Conservation (phyloP, 2,329 filamentous ascomycete genomes). For the Ustilaginoidea virens region DNA sequence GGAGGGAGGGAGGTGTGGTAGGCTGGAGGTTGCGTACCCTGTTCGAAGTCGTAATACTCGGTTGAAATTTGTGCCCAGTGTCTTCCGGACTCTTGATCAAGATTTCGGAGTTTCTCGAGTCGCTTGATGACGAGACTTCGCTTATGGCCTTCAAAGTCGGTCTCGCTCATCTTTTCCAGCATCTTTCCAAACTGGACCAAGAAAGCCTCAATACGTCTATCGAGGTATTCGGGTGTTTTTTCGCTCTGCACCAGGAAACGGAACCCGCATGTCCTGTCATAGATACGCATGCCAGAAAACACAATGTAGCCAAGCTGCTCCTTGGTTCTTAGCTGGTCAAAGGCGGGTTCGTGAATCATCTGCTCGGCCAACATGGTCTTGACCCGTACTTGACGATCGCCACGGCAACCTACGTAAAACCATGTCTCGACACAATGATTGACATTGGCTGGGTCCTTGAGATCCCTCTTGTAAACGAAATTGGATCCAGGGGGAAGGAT, state of each 20-base stretch:
- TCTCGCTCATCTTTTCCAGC: conserved; percentile 60
- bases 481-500: conserved; percentile 68
- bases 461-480: conserved; percentile 63
- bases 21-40: conserved; percentile 59
- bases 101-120: conserved; percentile 82
- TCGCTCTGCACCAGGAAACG: conserved; percentile 91
- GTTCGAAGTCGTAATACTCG: conserved; percentile 81
- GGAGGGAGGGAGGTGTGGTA: neutral
- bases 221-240: conserved; percentile 66
- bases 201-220: conserved; percentile 78
- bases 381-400: conserved; percentile 55
- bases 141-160: conserved; percentile 84
- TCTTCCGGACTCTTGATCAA: conserved; percentile 67
- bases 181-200: conserved; percentile 49
- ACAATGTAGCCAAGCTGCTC: conserved; percentile 97
- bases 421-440: conserved; percentile 76
- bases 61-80: conserved; percentile 76
- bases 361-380: conserved; percentile 73
- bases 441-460: conserved; percentile 79
- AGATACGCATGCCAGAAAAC: conserved; percentile 60
- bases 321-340: conserved; percentile 89
- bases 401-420: conserved; percentile 52
- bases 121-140: conserved; percentile 74
- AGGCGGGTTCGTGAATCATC: conserved; percentile 83
- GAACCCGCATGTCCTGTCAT: conserved; percentile 69